These are phyloP conservation scores for Raphanus sativus DNA, from an alignment of 345 rosid species.

Conservation along the genomic window DNA sequence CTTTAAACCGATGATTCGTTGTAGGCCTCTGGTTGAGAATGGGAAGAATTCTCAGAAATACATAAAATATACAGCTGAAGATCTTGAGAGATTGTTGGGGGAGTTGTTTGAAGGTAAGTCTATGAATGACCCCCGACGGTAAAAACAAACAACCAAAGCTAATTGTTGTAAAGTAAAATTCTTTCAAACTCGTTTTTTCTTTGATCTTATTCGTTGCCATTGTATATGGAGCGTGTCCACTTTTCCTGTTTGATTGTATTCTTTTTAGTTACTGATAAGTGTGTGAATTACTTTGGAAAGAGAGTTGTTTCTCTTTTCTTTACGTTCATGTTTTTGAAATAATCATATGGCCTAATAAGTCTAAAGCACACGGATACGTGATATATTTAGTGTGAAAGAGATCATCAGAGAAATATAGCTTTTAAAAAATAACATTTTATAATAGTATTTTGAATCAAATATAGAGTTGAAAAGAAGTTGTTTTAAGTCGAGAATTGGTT, in stretches of 20 bases:
- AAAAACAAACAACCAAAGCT: slow-evolving; percentile 15
- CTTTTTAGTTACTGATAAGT: slow-evolving; percentile 5
- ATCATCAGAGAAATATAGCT: background rate
- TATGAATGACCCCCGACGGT: slow-evolving; percentile 67
- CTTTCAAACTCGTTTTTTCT: background rate
- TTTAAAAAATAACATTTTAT: background rate
- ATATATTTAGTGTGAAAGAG: background rate
- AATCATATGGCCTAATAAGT: background rate
- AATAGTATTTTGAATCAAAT: background rate
- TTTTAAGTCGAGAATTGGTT: background rate
- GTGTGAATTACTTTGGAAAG: slow-evolving; percentile 19
- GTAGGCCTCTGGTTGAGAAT: slow-evolving; percentile 84
- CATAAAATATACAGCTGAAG: slow-evolving; percentile 78
- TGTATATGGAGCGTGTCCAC: slow-evolving; percentile 23
- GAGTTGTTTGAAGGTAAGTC: slow-evolving; percentile 94
- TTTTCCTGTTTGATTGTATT: background rate
- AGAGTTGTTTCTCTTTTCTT: background rate
- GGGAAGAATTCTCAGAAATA: slow-evolving; percentile 87
- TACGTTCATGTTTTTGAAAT: background rate
- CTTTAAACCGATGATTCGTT: slow-evolving; percentile 2
- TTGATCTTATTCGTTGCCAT: slow-evolving; percentile 2
- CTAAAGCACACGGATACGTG: background rate
- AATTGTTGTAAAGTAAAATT: slow-evolving; percentile 6
- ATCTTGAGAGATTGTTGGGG: slow-evolving; percentile 86
- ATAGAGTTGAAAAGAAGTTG: background rate